Conservation (phyloP, 2,329 filamentous ascomycete genomes). For the Cordyceps farinosa region DNA sequence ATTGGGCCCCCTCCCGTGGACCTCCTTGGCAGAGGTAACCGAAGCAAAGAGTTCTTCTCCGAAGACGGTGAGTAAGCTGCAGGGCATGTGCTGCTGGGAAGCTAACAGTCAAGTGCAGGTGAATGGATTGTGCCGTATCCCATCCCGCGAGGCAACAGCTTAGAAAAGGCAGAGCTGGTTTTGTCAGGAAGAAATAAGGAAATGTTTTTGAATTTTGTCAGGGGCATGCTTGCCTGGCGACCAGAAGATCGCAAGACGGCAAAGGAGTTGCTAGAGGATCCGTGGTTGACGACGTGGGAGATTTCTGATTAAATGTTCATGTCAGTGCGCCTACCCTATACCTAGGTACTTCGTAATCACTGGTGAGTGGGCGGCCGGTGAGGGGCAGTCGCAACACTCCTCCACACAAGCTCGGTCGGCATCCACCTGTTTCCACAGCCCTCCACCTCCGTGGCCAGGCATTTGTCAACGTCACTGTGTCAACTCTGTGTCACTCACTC, state of each 20-base stretch:
- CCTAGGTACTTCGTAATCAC: no score
- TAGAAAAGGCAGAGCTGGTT: not conserved
- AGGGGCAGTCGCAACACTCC: slow-evolving; percentile 10
- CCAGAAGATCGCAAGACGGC: slow-evolving; percentile 28
- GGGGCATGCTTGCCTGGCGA: slow-evolving; percentile 27
- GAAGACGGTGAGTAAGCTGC: not conserved
- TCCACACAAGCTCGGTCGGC: slow-evolving; percentile 14
- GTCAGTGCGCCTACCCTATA: no score
- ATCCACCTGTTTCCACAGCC: slow-evolving; percentile 18
- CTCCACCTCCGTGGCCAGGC: slow-evolving; percentile 14
- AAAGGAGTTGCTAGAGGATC: slow-evolving; percentile 15
- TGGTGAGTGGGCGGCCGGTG: not conserved
- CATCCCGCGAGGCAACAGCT: not conserved
- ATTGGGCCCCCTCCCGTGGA: slow-evolving; percentile 24
- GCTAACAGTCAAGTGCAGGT: not conserved
- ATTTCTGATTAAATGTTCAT: no score
- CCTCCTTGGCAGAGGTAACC: slow-evolving; percentile 18
- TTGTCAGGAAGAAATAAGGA: slow-evolving; percentile 17
- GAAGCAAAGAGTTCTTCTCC: slow-evolving; percentile 20
- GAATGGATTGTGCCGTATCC: not conserved
- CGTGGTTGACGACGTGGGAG: not conserved
- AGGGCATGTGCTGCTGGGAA: no score
- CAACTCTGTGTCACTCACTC: slow-evolving; percentile 2
- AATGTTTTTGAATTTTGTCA: slow-evolving; percentile 23
- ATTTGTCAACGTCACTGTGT: slow-evolving; percentile 16